Percentiles rank a stretch among this genome's conserved stretches.
phyloP scores from a whole-genome alignment of 1,284 basidiomycete species.

The Tremellales sp. region DNA sequence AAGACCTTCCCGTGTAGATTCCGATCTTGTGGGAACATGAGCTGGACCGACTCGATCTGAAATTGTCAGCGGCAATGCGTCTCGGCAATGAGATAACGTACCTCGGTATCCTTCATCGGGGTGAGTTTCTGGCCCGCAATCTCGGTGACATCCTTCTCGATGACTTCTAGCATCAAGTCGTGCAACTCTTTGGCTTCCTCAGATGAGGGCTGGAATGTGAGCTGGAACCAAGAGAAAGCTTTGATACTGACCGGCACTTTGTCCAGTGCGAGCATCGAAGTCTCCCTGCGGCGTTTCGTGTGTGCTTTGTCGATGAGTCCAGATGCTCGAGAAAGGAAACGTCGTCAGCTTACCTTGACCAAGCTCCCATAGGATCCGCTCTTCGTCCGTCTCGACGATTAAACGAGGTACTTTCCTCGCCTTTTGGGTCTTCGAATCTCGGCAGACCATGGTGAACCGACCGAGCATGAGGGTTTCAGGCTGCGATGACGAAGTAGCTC shows the following conservation, averaged over 20 bases:
- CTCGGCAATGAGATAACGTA: conserved; percentile 8
- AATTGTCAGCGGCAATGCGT: neutral
- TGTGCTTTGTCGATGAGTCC: conserved; percentile 47
- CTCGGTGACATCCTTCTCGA: conserved; percentile 30
- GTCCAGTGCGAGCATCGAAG: conserved; percentile 58
- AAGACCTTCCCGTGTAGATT: conserved; percentile 80
- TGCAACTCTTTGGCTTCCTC: conserved; percentile 66
- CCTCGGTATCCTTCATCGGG: conserved; percentile 43
- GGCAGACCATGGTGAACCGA: conserved; percentile 76
- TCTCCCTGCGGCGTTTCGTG: conserved; percentile 57
- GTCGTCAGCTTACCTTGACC: conserved; percentile 58
- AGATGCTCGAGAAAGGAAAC: neutral
- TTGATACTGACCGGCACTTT: conserved; percentile 55
- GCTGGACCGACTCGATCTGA: conserved; percentile 32
- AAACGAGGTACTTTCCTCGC: conserved; percentile 65
- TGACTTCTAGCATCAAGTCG: conserved; percentile 59
- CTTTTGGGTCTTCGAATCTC: conserved; percentile 63
- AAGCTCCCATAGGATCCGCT: conserved; percentile 60
- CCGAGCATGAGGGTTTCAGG: conserved; percentile 57
- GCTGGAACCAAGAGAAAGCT: neutral
- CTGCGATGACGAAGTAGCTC: conserved; percentile 35
- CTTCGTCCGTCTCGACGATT: conserved; percentile 59
- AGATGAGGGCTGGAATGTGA: conserved; percentile 54
- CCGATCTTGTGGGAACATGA: conserved; percentile 81
- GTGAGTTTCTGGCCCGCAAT: conserved; percentile 39